phyloP scores from a whole-genome alignment of 2,329 filamentous ascomycete genomes.

The Penicillium glabrum region DNA sequence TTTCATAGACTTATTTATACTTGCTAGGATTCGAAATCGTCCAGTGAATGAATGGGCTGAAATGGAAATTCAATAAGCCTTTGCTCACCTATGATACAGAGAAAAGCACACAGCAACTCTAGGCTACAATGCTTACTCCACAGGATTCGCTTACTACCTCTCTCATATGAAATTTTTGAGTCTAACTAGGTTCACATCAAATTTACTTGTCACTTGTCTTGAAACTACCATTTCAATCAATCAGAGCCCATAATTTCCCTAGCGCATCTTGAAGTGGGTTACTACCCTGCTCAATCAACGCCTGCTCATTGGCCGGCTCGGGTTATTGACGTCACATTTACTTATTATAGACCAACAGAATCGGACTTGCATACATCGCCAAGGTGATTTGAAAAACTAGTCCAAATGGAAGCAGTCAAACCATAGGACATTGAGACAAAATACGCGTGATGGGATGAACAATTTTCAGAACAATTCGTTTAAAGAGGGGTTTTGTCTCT shows the following conservation, averaged over 20 bases:
- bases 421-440: background rate
- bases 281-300: background rate
- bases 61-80: no score
- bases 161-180: no score
- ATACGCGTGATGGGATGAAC: background rate
- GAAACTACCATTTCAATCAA: background rate
- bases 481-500: background rate
- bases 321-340: conserved; percentile 9
- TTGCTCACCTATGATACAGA: no score
- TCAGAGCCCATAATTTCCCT: background rate
- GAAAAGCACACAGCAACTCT: background rate
- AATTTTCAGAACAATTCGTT: background rate
- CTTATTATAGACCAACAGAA: background rate
- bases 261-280: background rate
- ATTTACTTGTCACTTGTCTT: no score
- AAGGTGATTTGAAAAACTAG: background rate
- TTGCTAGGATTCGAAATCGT: background rate
- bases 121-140: background rate
- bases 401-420: background rate
- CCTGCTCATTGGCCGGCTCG: conserved; percentile 7
- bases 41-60: no score
- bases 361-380: background rate
- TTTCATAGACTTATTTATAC: background rate
- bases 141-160: no score
- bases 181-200: no score